Conservation (phyloP, 345 rosid species). For the Fremontodendron californicum region DNA sequence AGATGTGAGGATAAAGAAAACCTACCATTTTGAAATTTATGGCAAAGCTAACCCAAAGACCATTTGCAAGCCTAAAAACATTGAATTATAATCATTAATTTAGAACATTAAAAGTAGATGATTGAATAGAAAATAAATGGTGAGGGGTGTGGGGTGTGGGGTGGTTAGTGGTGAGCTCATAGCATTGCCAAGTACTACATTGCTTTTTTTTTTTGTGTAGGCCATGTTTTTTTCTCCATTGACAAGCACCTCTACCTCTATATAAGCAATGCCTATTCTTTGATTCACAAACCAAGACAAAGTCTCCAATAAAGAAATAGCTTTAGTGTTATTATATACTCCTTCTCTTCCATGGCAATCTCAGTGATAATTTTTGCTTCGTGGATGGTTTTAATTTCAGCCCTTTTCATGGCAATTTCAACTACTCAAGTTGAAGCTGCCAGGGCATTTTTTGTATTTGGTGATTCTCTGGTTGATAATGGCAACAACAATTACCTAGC, state of each 20-base stretch:
- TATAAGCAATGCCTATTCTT: slow-evolving; percentile 5
- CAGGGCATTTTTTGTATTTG: slow-evolving; percentile 56
- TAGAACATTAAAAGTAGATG: slow-evolving; percentile 3
- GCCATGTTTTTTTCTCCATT: not conserved
- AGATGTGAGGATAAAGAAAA: not conserved
- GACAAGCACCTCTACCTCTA: not conserved
- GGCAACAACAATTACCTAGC: slow-evolving; percentile 74
- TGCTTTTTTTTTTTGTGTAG: not conserved
- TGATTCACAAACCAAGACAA: slow-evolving; percentile 1
- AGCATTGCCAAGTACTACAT: not conserved
- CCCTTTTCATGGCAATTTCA: slow-evolving; percentile 11
- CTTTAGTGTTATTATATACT: not conserved
- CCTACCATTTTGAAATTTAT: slow-evolving; percentile 7
- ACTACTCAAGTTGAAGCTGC: slow-evolving; percentile 30
- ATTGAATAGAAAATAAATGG: not conserved
- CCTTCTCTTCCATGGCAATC: slow-evolving; percentile 19
- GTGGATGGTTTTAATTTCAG: not conserved
- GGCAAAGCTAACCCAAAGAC: not conserved
- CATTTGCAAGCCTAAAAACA: not conserved
- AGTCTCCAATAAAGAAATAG: not conserved
- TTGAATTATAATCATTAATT: not conserved
- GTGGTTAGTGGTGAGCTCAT: not conserved
- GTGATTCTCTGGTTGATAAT: slow-evolving; percentile 74
- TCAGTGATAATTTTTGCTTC: not conserved
- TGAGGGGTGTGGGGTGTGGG: not conserved